Evolutionary conservation across 2,329 filamentous ascomycete species (phyloP), one percentile per base, ranked within the genome.

Genomic region (Fusarium aywerte): DNA sequence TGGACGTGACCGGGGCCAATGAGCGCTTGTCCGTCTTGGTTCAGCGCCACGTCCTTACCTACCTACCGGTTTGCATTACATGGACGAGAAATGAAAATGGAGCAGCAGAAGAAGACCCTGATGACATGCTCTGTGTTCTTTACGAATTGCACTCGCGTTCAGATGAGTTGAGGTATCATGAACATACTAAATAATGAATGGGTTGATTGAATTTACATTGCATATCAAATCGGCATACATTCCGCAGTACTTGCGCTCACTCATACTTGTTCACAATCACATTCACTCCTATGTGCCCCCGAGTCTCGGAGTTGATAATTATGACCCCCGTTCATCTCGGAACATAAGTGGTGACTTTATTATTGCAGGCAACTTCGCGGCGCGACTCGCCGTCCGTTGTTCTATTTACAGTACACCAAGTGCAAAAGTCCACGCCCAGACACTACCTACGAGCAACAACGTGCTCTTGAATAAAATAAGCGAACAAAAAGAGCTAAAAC

Each of bases 1-100:
- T 68, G 68, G 72, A 72, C 59, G 51, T 68, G 44, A 52, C 48
- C 25, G 53, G 65, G 69, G 57, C 77, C 76, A 78, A 78, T 79
- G 71, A 77, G 69, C 67, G 62, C 59, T 60, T 48, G 33, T 54
- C 67, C 58, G 67, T 54, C 53, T 45, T 62, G 60, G 63, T 68
- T 53, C 67, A 65, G 66, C 71, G 74, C 73, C 74, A 76, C 70
- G 68, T 68, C 73, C 68, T 65, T 69, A 61, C 54, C n/a, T 69
- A 49, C 54, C 16, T 58, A 23, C 44, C n/a, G 33, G n/a, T n/a
- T 23, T 49, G 21, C 45, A 49, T 49, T 43, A 43, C 40, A 43
- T 25, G 21, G 38, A 29, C 20, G 40, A 43, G 40, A 29, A 27
- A n/a, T 29, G n/a, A 29, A 18, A 29, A 29, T 43, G 25, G n/a